Percentiles rank a stretch among this genome's conserved stretches.
Conservation (phyloP, 139 green algal genomes). For the Volvox africanus region DNA sequence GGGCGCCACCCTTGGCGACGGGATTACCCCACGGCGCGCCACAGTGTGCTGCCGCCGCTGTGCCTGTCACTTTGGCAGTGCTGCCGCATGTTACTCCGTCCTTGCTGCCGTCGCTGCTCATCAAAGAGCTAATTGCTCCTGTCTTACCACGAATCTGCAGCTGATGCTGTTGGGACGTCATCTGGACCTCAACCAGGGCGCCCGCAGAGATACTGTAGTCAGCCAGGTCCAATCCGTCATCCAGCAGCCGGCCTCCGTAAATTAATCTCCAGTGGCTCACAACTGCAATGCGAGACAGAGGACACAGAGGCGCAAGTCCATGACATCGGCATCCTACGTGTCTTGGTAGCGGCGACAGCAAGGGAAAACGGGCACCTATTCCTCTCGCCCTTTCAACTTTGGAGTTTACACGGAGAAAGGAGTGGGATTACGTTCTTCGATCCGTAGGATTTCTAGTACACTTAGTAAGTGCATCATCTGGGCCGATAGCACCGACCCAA, state of each 20-base stretch:
- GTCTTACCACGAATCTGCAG: not conserved
- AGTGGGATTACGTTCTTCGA: too few species aligned
- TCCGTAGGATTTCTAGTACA: too few species aligned
- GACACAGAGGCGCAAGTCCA: too few species aligned
- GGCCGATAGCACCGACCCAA: too few species aligned
- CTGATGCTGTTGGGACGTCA: slow-evolving; percentile 12
- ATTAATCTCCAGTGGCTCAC: not conserved
- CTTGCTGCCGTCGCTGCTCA: not conserved
- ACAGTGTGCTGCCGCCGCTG: not conserved
- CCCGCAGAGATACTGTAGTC: not conserved
- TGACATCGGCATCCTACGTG: too few species aligned
- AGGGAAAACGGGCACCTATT: too few species aligned
- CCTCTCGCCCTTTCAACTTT: too few species aligned
- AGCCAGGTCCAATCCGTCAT: not conserved
- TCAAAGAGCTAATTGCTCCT: not conserved
- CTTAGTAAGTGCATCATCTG: too few species aligned
- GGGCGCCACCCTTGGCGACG: not conserved
- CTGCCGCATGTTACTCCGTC: not conserved
- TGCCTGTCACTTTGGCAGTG: not conserved
- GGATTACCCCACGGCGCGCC: not conserved
- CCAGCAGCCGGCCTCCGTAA: not conserved
- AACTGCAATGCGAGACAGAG: not conserved
- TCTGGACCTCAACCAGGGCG: not conserved
- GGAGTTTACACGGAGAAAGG: too few species aligned
- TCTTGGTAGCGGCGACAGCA: too few species aligned